phyloP scores from a whole-genome alignment of 331 rosid species.

The Rhamnella rubrinervis region DNA sequence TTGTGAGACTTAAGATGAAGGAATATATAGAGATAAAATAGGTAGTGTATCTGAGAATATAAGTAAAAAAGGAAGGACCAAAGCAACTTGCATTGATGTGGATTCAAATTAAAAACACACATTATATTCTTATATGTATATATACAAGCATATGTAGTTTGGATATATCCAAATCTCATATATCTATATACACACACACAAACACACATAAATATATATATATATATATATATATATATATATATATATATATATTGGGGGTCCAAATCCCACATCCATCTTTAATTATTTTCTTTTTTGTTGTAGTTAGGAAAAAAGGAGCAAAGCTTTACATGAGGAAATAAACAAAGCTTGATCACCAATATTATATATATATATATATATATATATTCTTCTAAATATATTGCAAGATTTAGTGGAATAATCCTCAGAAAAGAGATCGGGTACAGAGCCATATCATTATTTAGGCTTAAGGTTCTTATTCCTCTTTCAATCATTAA shows the following conservation, averaged over 20 bases:
- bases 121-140: not conserved
- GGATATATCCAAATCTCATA: too few relatives aligned
- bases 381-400: constrained; percentile 16
- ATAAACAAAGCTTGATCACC: not conserved
- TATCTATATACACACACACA: too few relatives aligned
- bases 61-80: constrained; percentile 8
- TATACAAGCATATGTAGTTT: too few relatives aligned
- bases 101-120: constrained; percentile 3
- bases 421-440: constrained; percentile 21
- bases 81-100: constrained; percentile 28
- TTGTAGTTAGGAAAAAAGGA: constrained; percentile 37
- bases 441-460: constrained; percentile 6
- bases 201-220: too few relatives aligned
- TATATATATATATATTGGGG: constrained; percentile 20
- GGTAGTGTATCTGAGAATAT: constrained; percentile 7
- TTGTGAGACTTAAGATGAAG: constrained; percentile 15
- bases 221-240: too few relatives aligned
- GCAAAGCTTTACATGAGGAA: constrained; percentile 34
- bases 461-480: constrained; percentile 38
- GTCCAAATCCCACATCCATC: constrained; percentile 39
- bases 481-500: constrained; percentile 36
- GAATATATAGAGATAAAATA: constrained; percentile 22
- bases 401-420: constrained; percentile 19
- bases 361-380: too few relatives aligned
- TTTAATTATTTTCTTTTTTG: not conserved